Conservation (phyloP, 768 basidiomycete genomes). For the Myochromella boudieri region DNA sequence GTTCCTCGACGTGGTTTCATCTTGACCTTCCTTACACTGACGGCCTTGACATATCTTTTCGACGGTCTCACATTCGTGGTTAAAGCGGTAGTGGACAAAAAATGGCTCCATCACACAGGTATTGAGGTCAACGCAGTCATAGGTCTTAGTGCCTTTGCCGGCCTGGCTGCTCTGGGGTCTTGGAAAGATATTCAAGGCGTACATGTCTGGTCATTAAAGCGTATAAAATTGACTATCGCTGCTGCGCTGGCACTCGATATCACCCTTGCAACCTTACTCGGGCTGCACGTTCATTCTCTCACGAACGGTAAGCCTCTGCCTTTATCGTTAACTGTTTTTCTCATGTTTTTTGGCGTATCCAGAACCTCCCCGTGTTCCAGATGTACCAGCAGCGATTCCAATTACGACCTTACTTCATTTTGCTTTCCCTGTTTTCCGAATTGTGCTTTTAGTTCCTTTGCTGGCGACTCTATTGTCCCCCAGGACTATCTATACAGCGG, state of each 20-base stretch:
- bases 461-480: conserved; percentile 64
- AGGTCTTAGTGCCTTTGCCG: conserved; percentile 69
- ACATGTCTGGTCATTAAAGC: conserved; percentile 62
- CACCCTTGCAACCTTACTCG: conserved; percentile 54
- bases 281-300: conserved; percentile 35
- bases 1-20: conserved; percentile 79
- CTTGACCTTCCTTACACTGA: conserved; percentile 65
- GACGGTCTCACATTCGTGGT: conserved; percentile 77
- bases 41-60: conserved; percentile 70
- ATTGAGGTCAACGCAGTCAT: conserved; percentile 67
- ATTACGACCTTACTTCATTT: conserved; percentile 36
- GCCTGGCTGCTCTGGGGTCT: conserved; percentile 71
- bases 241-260: conserved; percentile 60
- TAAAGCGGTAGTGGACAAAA: conserved; percentile 59
- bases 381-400: conserved; percentile 29
- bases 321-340: conserved; percentile 16
- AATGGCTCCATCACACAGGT: conserved; percentile 64
- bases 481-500: conserved; percentile 60
- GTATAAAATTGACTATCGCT: conserved; percentile 54
- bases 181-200: conserved; percentile 78
- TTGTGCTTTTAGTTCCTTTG: conserved; percentile 60
- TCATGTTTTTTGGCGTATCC: conserved; percentile 1
- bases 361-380: conserved; percentile 27
- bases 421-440: conserved; percentile 61
- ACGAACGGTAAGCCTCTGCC: conserved; percentile 28